Evolutionary conservation across 2,329 filamentous ascomycete genomes (phyloP).

Genomic region (Herpotrichia juniperi): DNA sequence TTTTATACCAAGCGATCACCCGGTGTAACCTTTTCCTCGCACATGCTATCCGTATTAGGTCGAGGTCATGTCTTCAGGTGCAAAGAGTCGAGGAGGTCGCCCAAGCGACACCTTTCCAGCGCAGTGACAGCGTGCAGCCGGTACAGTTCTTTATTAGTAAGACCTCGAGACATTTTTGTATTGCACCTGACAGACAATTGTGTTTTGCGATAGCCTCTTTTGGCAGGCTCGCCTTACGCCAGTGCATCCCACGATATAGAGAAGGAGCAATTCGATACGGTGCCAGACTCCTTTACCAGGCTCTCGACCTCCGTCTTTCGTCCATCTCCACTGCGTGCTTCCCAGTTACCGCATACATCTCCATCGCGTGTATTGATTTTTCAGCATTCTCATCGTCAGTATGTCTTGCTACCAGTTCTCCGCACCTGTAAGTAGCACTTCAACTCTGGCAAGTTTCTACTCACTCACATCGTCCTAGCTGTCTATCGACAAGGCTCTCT

Average conservation of each 20-base stretch:
- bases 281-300: not conserved
- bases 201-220: not conserved
- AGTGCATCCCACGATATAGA: not conserved
- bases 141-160: too few species aligned
- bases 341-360: not conserved
- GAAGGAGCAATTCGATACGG: not conserved
- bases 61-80: too few species aligned
- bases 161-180: too few species aligned
- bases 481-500: not conserved
- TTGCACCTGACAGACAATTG: not conserved
- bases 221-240: not conserved
- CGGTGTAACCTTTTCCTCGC: too few species aligned
- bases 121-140: too few species aligned
- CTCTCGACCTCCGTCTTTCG: not conserved
- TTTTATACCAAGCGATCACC: too few species aligned
- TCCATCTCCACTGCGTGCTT: not conserved
- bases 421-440: not conserved
- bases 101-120: too few species aligned
- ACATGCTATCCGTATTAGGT: too few species aligned
- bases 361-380: not conserved
- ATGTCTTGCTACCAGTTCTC: not conserved
- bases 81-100: too few species aligned
- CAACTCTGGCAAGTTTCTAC: not conserved
- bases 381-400: not conserved
- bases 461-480: not conserved